phyloP scores from a whole-genome alignment of 1,284 basidiomycete species.

The Ganoderma lingzhi region DNA sequence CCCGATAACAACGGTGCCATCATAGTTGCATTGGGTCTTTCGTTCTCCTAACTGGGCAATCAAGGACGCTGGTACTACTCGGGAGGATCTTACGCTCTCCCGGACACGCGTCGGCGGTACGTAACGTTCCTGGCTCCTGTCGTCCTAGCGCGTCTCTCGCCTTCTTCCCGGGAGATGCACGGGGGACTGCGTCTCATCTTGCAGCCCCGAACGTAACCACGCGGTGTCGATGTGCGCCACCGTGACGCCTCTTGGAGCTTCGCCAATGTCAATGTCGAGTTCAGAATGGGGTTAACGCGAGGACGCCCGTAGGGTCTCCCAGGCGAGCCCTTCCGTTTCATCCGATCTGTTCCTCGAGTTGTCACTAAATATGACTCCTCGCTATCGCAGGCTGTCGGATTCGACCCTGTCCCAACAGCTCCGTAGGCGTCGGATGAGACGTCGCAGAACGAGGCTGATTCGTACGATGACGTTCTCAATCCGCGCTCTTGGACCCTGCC shows the following conservation, averaged over 20 bases:
- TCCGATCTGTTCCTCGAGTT: neutral
- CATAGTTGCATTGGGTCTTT: neutral
- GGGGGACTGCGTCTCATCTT: neutral
- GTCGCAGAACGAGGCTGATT: neutral
- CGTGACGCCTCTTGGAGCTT: neutral
- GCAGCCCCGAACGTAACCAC: neutral
- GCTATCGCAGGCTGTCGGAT: neutral
- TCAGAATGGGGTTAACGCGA: neutral
- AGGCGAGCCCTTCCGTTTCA: neutral
- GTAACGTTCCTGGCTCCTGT: neutral
- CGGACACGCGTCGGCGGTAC: neutral
- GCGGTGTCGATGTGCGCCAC: neutral
- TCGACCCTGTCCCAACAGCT: neutral
- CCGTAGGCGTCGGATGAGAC: neutral
- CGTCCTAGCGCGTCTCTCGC: neutral
- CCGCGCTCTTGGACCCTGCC: neutral
- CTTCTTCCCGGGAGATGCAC: neutral
- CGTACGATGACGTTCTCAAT: neutral
- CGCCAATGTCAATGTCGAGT: neutral
- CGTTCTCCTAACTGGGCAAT: neutral
- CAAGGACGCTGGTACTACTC: neutral
- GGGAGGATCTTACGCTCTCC: neutral
- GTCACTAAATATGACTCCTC: neutral
- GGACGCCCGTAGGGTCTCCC: neutral
- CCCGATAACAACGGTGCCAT: neutral